A percentile compares a stretch with the other conserved stretches of the same genome.
Conservation (phyloP, 306 rosid genomes). For the Notholithocarpus densiflorus region DNA sequence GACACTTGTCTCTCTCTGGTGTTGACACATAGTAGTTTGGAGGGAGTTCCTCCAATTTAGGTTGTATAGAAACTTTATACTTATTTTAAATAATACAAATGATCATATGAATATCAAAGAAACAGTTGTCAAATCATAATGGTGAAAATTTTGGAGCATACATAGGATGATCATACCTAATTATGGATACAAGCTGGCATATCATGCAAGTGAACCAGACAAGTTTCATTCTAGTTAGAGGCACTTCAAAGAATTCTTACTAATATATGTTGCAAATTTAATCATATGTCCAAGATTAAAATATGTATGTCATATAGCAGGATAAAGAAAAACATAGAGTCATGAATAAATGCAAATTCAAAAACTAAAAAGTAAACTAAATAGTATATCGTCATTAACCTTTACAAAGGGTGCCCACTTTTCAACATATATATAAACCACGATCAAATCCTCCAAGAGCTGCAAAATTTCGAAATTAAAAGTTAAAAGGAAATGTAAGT, state of each 20-base stretch:
- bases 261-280: neutral
- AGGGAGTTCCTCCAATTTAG: no score
- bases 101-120: neutral
- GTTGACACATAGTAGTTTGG: no score
- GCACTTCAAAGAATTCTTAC: neutral
- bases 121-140: neutral
- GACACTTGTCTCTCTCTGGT: no score
- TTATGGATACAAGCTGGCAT: neutral
- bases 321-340: neutral
- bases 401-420: conserved; percentile 78
- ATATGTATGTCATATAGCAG: neutral
- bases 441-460: conserved; percentile 78
- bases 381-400: conserved; percentile 18
- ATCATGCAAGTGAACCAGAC: neutral
- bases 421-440: conserved; percentile 81
- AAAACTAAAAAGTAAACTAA: neutral
- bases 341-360: neutral
- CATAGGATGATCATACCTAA: neutral
- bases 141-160: no score
- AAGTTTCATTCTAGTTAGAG: neutral
- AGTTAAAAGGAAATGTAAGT: neutral
- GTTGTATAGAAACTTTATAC: no score
- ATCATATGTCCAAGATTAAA: neutral
- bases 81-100: neutral
- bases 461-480: conserved; percentile 35